These are phyloP conservation scores for Peronosclerospora sorghi DNA, from an alignment of 352 stramenopile genomes.

Conservation along the genomic window DNA sequence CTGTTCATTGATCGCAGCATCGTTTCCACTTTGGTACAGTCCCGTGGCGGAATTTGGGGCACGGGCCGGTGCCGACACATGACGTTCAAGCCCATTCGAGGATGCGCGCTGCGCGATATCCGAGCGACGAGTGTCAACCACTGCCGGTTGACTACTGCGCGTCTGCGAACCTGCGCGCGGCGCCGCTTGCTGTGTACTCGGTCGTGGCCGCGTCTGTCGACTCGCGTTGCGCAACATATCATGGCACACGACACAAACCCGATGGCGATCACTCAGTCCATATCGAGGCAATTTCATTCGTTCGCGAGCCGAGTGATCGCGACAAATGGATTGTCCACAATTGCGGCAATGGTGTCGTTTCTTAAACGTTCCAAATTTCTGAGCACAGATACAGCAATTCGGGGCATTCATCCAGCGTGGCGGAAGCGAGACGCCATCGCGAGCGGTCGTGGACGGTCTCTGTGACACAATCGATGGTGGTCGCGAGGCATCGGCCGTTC, in stretches of 20 bases:
- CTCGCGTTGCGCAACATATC: constrained; percentile 52
- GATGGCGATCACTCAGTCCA: constrained; percentile 62
- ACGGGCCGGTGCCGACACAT: constrained; percentile 60
- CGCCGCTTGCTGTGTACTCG: constrained; percentile 18
- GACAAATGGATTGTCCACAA: constrained; percentile 78
- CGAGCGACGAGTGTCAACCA: constrained; percentile 33
- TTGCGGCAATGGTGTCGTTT: constrained; percentile 85
- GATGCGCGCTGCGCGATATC: constrained; percentile 35
- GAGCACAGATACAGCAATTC: constrained; percentile 78
- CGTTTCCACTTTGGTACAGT: constrained; percentile 11
- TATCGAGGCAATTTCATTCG: constrained; percentile 76
- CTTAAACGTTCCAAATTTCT: constrained; percentile 71
- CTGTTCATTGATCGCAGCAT: constrained; percentile 61
- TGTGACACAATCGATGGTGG: constrained; percentile 31
- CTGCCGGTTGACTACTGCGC: constrained; percentile 13
- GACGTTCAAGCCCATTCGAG: constrained; percentile 45
- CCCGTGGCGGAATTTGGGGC: constrained; percentile 16
- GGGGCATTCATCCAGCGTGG: constrained; percentile 75
- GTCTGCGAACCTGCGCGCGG: constrained; percentile 16
- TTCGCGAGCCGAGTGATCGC: constrained; percentile 74
- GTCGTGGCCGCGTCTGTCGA: constrained; percentile 22
- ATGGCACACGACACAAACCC: constrained; percentile 75
- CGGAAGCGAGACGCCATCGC: constrained; percentile 46
- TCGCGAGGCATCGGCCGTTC: constrained; percentile 21
- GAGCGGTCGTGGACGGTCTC: constrained; percentile 17